phyloP scores from a whole-genome alignment of 2,329 filamentous ascomycete species.

The Aspergillus pseudoterreus region DNA sequence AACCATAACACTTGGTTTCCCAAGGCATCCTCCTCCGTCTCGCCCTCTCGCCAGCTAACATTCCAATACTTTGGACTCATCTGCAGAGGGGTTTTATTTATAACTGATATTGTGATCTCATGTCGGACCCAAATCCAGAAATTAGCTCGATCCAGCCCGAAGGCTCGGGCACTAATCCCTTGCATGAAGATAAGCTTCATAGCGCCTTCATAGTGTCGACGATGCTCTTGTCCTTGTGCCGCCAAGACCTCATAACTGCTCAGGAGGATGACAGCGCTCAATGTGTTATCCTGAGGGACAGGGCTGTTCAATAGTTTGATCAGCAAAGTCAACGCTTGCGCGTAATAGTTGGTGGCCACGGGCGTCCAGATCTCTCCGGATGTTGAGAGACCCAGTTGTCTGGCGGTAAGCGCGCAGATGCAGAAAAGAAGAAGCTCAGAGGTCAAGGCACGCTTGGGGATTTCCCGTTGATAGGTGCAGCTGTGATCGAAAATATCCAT shows the following conservation, averaged over 20 bases:
- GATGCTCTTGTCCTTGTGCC: background rate
- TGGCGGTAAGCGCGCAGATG: too few relatives aligned
- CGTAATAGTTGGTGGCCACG: too few relatives aligned
- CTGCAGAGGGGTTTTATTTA: background rate
- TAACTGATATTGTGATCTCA: conserved; percentile 1
- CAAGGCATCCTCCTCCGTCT: background rate
- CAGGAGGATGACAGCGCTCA: background rate
- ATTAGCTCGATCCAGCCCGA: background rate
- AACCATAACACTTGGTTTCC: conserved; percentile 1
- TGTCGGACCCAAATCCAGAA: conserved; percentile 2
- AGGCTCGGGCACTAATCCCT: background rate
- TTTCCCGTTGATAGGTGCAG: background rate
- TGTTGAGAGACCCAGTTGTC: too few relatives aligned
- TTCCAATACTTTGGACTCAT: background rate
- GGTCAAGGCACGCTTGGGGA: too few relatives aligned
- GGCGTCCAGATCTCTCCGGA: too few relatives aligned
- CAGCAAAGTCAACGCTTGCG: too few relatives aligned
- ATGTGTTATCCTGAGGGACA: background rate
- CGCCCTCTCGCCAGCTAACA: background rate
- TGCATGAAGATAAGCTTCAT: background rate
- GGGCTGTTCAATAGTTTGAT: too few relatives aligned
- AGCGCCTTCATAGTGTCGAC: background rate
- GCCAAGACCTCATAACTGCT: background rate
- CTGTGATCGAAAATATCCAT: background rate
- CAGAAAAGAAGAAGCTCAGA: too few relatives aligned